A percentile compares a stretch with the other conserved stretches of the same genome.
Evolutionary conservation across 768 basidiomycete species (phyloP).

Genomic region (Gautieria morchelliformis): DNA sequence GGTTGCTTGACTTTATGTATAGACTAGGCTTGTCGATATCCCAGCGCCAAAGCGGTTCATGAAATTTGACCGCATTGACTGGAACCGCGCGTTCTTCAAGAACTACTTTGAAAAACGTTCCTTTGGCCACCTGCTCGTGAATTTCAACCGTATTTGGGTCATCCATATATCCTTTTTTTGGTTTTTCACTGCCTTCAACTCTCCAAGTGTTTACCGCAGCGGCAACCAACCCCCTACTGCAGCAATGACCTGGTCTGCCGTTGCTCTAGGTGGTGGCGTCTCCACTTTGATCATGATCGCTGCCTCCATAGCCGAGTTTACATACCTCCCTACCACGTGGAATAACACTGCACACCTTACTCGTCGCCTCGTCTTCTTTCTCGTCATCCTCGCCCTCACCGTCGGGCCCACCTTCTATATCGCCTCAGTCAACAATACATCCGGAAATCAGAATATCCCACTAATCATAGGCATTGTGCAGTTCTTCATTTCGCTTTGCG

Average conservation of each 20-base stretch:
- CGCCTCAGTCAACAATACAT: constrained; percentile 58
- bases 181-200: constrained; percentile 98
- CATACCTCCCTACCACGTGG: constrained; percentile 98
- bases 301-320: constrained; percentile 90
- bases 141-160: constrained; percentile 99
- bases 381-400: constrained; percentile 87
- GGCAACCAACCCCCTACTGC: constrained; percentile 57
- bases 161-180: constrained; percentile 88
- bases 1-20: background rate
- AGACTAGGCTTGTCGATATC: constrained; percentile 89
- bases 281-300: constrained; percentile 88
- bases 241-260: constrained; percentile 91
- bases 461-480: constrained; percentile 90
- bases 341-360: constrained; percentile 97
- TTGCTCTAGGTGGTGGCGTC: constrained; percentile 92
- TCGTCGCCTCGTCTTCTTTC: constrained; percentile 83
- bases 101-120: constrained; percentile 98
- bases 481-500: constrained; percentile 82
- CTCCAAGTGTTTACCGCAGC: constrained; percentile 83
- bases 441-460: constrained; percentile 54
- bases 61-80: constrained; percentile 86
- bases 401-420: constrained; percentile 93
- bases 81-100: constrained; percentile 96
- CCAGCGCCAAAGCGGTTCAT: constrained; percentile 89
- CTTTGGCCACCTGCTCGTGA: constrained; percentile 85